These are phyloP conservation scores for Rhizophagus prolifer DNA, from an alignment of 192 early-diverging fungal genomes.

Conservation along the genomic window DNA sequence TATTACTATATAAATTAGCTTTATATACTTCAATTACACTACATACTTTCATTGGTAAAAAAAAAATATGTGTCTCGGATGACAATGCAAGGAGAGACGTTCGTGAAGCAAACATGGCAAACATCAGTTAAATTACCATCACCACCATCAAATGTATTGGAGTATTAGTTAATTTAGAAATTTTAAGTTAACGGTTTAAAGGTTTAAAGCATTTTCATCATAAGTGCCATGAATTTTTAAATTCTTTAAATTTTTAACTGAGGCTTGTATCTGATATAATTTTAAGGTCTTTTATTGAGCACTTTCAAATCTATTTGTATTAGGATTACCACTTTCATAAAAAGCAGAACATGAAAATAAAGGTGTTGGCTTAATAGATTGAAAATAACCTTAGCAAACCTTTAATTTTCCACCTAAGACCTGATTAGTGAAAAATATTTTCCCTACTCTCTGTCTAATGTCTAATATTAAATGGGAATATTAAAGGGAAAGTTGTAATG, in stretches of 20 bases:
- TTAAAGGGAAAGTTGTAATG: no score
- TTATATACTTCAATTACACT: slow-evolving; percentile 52
- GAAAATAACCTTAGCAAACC: slow-evolving; percentile 92
- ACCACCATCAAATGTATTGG: slow-evolving; percentile 63
- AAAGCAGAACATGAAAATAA: slow-evolving; percentile 67
- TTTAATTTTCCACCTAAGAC: slow-evolving; percentile 73
- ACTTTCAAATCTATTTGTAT: slow-evolving; percentile 68
- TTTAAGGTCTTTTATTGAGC: slow-evolving; percentile 53
- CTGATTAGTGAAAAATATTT: slow-evolving; percentile 88
- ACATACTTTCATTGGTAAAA: slow-evolving; percentile 91
- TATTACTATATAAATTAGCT: background rate
- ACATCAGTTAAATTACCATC: slow-evolving; percentile 61
- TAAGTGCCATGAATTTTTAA: slow-evolving; percentile 58
- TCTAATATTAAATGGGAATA: slow-evolving; percentile 14
- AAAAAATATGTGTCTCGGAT: slow-evolving; percentile 68
- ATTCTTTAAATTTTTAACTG: slow-evolving; percentile 50
- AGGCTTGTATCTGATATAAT: slow-evolving; percentile 43
- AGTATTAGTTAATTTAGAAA: slow-evolving; percentile 63
- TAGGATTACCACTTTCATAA: slow-evolving; percentile 63
- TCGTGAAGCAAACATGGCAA: no score
- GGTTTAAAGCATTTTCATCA: slow-evolving; percentile 36
- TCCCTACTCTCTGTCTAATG: slow-evolving; percentile 57
- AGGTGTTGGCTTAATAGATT: slow-evolving; percentile 65
- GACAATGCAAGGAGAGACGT: slow-evolving; percentile 77
- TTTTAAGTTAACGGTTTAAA: slow-evolving; percentile 61